Percentiles rank a stretch among this genome's conserved stretches.
Conservation (phyloP, 2,329 filamentous ascomycete genomes). For the Myriosclerotinia scirpicola region DNA sequence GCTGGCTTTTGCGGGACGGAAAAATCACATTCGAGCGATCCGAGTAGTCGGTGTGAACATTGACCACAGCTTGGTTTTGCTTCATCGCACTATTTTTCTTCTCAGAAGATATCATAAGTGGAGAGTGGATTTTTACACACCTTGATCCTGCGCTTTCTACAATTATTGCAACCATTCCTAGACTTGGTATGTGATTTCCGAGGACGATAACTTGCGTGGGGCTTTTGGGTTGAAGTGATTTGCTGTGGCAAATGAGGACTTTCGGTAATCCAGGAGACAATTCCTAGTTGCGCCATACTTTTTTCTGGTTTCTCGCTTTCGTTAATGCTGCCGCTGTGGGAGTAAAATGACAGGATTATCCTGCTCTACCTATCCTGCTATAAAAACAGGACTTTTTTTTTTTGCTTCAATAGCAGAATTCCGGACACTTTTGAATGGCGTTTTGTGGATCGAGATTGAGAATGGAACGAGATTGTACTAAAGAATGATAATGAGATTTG, state of each 20-base stretch:
- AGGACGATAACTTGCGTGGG: neutral
- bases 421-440: no score
- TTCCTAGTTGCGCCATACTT: neutral
- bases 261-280: slow-evolving; percentile 10
- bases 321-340: no score
- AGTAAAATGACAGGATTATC: no score
- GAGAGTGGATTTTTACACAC: neutral
- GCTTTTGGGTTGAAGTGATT: neutral
- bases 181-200: slow-evolving; percentile 20
- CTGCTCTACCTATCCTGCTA: no score
- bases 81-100: slow-evolving; percentile 21
- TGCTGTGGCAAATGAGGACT: neutral
- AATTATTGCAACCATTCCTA: slow-evolving; percentile 18
- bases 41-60: slow-evolving; percentile 1
- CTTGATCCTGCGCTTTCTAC: slow-evolving; percentile 21
- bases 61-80: slow-evolving; percentile 13
- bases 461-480: no score
- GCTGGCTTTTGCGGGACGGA: neutral
- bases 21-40: slow-evolving; percentile 3
- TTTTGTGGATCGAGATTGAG: no score
- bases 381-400: no score
- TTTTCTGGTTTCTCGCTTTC: neutral
- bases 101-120: neutral
- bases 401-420: no score
- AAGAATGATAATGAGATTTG: no score